phyloP scores from a whole-genome alignment of 768 basidiomycete species.

The Boletus tylopilopsis region DNA sequence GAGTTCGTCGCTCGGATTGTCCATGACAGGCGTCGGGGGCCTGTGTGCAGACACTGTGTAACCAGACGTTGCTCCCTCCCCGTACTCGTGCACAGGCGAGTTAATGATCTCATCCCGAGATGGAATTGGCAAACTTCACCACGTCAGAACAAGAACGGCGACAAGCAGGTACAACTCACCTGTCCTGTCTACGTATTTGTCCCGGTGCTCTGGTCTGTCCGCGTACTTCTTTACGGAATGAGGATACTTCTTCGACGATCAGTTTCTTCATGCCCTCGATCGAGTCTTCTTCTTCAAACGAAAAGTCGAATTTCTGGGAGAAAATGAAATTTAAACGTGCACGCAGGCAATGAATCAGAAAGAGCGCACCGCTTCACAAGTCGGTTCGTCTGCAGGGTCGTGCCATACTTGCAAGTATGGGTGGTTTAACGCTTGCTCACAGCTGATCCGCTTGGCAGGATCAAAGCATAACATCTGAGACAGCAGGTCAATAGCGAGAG shows the following conservation, averaged over 20 bases:
- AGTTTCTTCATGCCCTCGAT: slow-evolving; percentile 97
- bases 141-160: background rate
- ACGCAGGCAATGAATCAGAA: background rate
- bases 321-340: background rate
- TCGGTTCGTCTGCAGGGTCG: slow-evolving; percentile 91
- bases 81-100: slow-evolving; percentile 66
- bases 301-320: slow-evolving; percentile 81
- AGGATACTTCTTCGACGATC: slow-evolving; percentile 89
- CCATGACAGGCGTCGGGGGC: slow-evolving; percentile 69
- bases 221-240: slow-evolving; percentile 88
- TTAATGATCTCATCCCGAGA: slow-evolving; percentile 76
- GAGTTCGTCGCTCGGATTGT: slow-evolving; percentile 81
- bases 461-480: slow-evolving; percentile 93
- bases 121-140: slow-evolving; percentile 69
- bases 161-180: slow-evolving; percentile 36
- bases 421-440: slow-evolving; percentile 92
- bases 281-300: slow-evolving; percentile 93
- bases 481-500: slow-evolving; percentile 89
- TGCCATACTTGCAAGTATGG: slow-evolving; percentile 98
- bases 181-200: slow-evolving; percentile 75
- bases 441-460: slow-evolving; percentile 93
- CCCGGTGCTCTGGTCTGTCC: slow-evolving; percentile 71
- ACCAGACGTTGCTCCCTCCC: slow-evolving; percentile 63
- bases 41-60: slow-evolving; percentile 50
- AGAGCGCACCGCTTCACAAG: slow-evolving; percentile 65